phyloP scores from a whole-genome alignment of 2,329 filamentous ascomycete species.

The Meredithiella fracta region DNA sequence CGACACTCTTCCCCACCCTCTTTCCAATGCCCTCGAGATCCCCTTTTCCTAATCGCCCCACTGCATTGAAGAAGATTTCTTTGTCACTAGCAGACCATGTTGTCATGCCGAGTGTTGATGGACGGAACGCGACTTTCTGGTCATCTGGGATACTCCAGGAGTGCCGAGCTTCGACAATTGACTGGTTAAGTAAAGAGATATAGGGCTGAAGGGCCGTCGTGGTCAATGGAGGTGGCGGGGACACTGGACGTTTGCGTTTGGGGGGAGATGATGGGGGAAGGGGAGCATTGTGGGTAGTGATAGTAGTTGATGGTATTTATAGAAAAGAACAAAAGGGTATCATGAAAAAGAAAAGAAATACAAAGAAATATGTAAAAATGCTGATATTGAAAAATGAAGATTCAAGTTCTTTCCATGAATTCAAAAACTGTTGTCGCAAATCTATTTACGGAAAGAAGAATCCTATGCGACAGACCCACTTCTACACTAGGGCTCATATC shows the following conservation, averaged over 20 bases:
- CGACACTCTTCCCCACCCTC: conserved; percentile 51
- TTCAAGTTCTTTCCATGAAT: not conserved
- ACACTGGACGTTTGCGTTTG: not conserved
- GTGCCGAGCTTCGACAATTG: conserved; percentile 34
- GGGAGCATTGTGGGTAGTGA: not conserved
- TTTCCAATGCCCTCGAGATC: conserved; percentile 45
- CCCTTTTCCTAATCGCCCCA: conserved; percentile 51
- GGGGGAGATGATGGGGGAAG: not conserved
- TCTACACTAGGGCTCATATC: too few species aligned
- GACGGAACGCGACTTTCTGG: not conserved
- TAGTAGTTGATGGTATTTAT: not conserved
- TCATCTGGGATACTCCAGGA: not conserved
- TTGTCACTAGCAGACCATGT: conserved; percentile 61
- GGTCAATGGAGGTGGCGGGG: not conserved
- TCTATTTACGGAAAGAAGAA: not conserved
- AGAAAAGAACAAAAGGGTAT: not conserved
- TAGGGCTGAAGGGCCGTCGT: conserved; percentile 28
- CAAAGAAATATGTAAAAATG: not conserved
- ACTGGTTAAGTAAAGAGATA: conserved; percentile 36
- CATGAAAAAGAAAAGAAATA: not conserved
- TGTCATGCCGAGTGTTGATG: conserved; percentile 48
- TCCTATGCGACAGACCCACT: not conserved
- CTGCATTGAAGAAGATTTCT: conserved; percentile 45
- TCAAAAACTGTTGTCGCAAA: not conserved
- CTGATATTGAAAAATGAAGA: not conserved